Base-by-base conservation (phyloP, 2,329 filamentous ascomycete species). In the Phialocephala subalpina region DNA sequence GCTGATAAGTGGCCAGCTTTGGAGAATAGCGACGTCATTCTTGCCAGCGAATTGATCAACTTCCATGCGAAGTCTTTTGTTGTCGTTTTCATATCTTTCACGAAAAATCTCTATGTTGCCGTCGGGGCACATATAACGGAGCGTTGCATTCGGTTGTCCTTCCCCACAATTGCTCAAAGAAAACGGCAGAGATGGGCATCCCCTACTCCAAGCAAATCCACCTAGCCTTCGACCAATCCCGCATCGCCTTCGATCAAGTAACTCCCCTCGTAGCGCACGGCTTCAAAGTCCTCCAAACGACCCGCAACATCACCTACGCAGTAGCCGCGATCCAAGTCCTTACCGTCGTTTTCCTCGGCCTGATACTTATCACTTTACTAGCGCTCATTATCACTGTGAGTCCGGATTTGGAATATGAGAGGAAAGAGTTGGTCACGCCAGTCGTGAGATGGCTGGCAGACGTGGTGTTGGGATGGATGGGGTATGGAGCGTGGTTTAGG, bases 171-270 rank as follows among this genome's bases (percentile, higher is more conserved):
- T n/a, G n/a, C n/a, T n/a, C n/a, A n/a, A 58, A 22, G 20, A 22
- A 45, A 58, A 1, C 20, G 27, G 22, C 20, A 64, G 64, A 11
- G 29, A 85, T 85, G 83, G 83, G 83, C 14, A 80, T 85, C 60
- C 83, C 83, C 1, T 85, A 84, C 75, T 83, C 81, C 16, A 80
- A 80, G 70, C 78, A 84, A 67, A 85, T 85, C 69, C 80, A 84
- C 70, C 76, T 80, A 2, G 83, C 83, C 42, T 84, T 85, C 73
- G 80, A 82, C 66, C 81, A 85, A 75, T 33, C 29, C 69, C 80
- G 84, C 70, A 76, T 80, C 1, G 83, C 83, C 45, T 84, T 85
- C 73, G 80, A 82, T 66, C 81, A 85, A 75, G 82, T 86, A 33
- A 83, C 82, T 0, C 83, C 83, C 0, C 80, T 86, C 4, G 82